Conservation (phyloP, 768 basidiomycete species). For the Amylocystis lapponica region DNA sequence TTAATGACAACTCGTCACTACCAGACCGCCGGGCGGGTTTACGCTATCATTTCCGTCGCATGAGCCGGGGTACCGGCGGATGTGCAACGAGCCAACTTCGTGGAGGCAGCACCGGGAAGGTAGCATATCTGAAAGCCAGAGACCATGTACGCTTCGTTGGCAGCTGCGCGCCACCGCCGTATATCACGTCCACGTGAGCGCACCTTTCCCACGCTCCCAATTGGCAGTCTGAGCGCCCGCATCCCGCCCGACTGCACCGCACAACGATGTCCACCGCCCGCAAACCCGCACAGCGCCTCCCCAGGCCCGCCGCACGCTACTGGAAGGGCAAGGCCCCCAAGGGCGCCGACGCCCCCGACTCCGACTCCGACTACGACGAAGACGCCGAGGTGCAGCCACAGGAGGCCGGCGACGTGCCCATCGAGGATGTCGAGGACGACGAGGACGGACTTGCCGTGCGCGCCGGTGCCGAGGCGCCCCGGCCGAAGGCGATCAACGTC, state of each 20-base stretch:
- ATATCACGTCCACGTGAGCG: too few relatives aligned
- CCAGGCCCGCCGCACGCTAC: conserved; percentile 80
- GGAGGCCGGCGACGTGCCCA: conserved; percentile 52
- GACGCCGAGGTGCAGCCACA: conserved; percentile 41
- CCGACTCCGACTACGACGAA: conserved; percentile 59
- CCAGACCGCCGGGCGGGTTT: too few relatives aligned
- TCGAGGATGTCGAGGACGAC: conserved; percentile 42
- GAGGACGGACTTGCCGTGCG: conserved; percentile 26
- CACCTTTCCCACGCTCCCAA: too few relatives aligned
- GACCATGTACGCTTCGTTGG: too few relatives aligned
- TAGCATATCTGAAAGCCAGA: too few relatives aligned
- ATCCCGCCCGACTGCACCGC: background rate
- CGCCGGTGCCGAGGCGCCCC: conserved; percentile 11
- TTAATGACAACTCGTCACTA: too few relatives aligned
- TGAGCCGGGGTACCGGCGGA: too few relatives aligned
- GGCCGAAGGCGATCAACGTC: conserved; percentile 54
- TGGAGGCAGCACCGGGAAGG: too few relatives aligned
- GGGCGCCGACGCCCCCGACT: conserved; percentile 55
- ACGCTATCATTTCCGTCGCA: too few relatives aligned
- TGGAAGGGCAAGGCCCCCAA: conserved; percentile 90
- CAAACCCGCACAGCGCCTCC: conserved; percentile 71
- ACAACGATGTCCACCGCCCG: conserved; percentile 26
- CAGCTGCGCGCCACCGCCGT: too few relatives aligned
- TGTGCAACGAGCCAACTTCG: too few relatives aligned
- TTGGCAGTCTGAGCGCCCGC: background rate